Conservation (phyloP, 495 filamentous ascomycete species). For the Talaromyces nanjingensis region DNA sequence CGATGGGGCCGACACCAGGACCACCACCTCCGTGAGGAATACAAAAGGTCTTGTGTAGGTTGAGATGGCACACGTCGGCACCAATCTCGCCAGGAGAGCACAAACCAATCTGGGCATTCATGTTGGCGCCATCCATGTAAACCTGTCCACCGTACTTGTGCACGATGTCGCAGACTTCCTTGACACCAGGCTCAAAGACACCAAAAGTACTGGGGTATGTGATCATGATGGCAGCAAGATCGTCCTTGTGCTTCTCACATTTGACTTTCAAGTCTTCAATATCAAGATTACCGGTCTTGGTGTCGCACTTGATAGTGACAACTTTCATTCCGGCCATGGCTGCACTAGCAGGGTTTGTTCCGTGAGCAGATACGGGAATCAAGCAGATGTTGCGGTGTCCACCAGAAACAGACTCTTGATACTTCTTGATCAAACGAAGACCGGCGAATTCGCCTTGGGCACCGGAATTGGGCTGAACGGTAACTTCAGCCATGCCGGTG, state of each 20-base stretch:
- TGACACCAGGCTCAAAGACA: slow-evolving; percentile 89
- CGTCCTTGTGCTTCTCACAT: slow-evolving; percentile 76
- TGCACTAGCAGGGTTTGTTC: slow-evolving; percentile 93
- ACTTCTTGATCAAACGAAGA: slow-evolving; percentile 86
- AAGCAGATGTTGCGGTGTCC: slow-evolving; percentile 85
- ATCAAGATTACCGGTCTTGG: slow-evolving; percentile 84
- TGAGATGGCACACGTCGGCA: slow-evolving; percentile 96
- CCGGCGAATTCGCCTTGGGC: slow-evolving; percentile 96
- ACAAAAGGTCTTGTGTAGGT: slow-evolving; percentile 99
- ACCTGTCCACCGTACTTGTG: slow-evolving; percentile 89
- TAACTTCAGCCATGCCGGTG: slow-evolving; percentile 85
- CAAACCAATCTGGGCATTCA: slow-evolving; percentile 97
- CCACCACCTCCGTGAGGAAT: slow-evolving; percentile 97
- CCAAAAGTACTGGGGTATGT: slow-evolving; percentile 97
- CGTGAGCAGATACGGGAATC: slow-evolving; percentile 94
- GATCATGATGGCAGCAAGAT: slow-evolving; percentile 95
- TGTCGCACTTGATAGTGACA: slow-evolving; percentile 87
- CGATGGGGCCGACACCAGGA: slow-evolving; percentile 92
- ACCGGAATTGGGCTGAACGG: slow-evolving; percentile 93
- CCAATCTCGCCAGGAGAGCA: slow-evolving; percentile 97
- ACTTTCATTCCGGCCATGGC: slow-evolving; percentile 98
- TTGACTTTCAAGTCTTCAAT: slow-evolving; percentile 79
- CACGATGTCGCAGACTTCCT: slow-evolving; percentile 77
- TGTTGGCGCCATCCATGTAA: slow-evolving; percentile 99
- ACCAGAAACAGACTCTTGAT: slow-evolving; percentile 57